These are phyloP conservation scores for Rasamsonia emersonii DNA, from an alignment of 2,329 filamentous ascomycete species.

Conservation along the genomic window DNA sequence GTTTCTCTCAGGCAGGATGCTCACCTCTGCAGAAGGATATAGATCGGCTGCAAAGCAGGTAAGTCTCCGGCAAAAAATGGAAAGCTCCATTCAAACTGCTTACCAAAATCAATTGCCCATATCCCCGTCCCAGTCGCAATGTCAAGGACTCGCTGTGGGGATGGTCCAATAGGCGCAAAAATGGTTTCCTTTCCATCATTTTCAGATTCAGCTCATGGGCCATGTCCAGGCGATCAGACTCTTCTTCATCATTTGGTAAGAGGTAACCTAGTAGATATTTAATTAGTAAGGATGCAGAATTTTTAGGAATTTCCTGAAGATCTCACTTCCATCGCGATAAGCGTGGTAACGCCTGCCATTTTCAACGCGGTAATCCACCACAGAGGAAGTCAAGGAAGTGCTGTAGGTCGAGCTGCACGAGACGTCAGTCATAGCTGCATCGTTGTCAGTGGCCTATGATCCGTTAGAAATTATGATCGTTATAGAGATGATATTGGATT, in stretches of 20 bases:
- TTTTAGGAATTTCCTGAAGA: background rate
- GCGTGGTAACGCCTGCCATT: constrained; percentile 4
- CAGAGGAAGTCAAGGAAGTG: constrained; percentile 1
- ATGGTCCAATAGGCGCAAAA: constrained; percentile 7
- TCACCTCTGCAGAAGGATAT: constrained; percentile 2
- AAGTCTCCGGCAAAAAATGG: no score
- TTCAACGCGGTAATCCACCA: constrained; percentile 2
- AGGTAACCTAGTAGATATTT: no score
- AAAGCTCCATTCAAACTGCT: no score
- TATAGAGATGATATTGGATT: no score
- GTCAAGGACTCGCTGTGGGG: constrained; percentile 7
- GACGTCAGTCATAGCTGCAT: no score
- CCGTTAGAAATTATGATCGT: no score
- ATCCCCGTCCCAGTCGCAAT: constrained; percentile 10
- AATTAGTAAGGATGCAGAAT: no score
- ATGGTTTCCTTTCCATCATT: constrained; percentile 6
- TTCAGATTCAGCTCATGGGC: constrained; percentile 7
- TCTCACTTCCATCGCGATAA: constrained; percentile 5
- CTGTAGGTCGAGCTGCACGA: background rate
- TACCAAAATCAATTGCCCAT: constrained; percentile 10
- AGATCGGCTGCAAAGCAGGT: no score
- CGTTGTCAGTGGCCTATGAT: no score
- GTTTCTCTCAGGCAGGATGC: background rate
- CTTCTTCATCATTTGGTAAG: constrained; percentile 9
- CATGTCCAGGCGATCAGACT: constrained; percentile 9